Conservation (phyloP, 805 yeast genomes). For the Lachancea cidri region DNA sequence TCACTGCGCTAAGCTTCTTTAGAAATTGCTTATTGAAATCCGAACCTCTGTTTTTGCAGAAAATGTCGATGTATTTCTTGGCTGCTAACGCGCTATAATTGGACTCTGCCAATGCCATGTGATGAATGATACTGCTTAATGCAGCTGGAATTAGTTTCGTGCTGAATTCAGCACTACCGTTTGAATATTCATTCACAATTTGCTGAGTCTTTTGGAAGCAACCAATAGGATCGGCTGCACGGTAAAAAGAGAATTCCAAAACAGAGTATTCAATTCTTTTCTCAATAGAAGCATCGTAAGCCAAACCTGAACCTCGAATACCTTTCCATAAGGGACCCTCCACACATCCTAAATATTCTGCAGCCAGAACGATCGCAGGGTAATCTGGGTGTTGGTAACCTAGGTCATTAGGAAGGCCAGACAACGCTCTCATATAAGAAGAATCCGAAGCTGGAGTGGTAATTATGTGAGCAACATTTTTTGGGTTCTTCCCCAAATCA, state of each 20-base stretch:
- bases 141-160: conserved; percentile 62
- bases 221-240: conserved; percentile 77
- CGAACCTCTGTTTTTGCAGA: conserved; percentile 67
- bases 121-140: conserved; percentile 66
- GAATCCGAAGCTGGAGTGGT: conserved; percentile 84
- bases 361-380: conserved; percentile 64
- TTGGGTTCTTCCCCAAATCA: conserved; percentile 47
- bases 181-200: conserved; percentile 56
- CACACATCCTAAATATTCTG: conserved; percentile 73
- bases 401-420: conserved; percentile 47
- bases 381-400: conserved; percentile 52
- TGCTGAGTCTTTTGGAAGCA: conserved; percentile 56
- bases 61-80: conserved; percentile 58
- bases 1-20: conserved; percentile 45
- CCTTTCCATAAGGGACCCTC: conserved; percentile 99
- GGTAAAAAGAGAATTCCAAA: conserved; percentile 60
- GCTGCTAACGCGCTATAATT: conserved; percentile 61
- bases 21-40: conserved; percentile 53
- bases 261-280: conserved; percentile 62
- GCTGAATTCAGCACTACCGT: conserved; percentile 53
- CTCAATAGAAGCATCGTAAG: conserved; percentile 75
- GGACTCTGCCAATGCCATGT: conserved; percentile 63
- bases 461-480: conserved; percentile 51
- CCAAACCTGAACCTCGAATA: conserved; percentile 89
- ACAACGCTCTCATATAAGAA: conserved; percentile 54